phyloP scores from a whole-genome alignment of 306 rosid species.

The Vicia faba region DNA sequence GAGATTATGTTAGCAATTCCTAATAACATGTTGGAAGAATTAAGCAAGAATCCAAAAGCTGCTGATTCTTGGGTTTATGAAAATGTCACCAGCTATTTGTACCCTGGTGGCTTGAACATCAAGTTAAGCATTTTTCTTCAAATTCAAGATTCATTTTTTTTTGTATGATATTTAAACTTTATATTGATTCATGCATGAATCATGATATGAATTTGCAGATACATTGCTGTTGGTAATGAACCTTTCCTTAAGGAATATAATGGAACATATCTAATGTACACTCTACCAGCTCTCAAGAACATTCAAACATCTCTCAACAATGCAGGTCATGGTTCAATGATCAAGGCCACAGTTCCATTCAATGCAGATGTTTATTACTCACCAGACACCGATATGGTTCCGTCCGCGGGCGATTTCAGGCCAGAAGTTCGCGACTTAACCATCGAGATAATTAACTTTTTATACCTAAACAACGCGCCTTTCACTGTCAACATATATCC shows the following conservation, averaged over 20 bases:
- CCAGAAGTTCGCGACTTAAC: constrained; percentile 64
- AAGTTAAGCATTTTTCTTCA: constrained; percentile 58
- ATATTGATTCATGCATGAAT: not conserved
- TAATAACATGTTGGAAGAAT: constrained; percentile 65
- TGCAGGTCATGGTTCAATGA: constrained; percentile 61
- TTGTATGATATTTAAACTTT: not conserved
- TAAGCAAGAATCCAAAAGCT: constrained; percentile 59
- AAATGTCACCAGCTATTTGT: constrained; percentile 72
- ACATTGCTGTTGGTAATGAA: constrained; percentile 91
- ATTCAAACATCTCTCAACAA: constrained; percentile 71
- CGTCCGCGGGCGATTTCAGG: constrained; percentile 89
- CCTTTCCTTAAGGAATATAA: constrained; percentile 86
- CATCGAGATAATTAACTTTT: constrained; percentile 61
- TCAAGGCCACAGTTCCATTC: constrained; percentile 91
- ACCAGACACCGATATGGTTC: constrained; percentile 76
- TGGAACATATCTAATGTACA: constrained; percentile 58
- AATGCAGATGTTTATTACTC: constrained; percentile 88
- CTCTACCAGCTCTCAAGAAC: constrained; percentile 82
- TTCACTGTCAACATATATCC: constrained; percentile 88
- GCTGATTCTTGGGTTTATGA: constrained; percentile 90
- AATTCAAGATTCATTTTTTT: not conserved
- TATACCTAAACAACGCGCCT: constrained; percentile 64
- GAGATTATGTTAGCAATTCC: constrained; percentile 92
- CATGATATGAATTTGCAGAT: constrained; percentile 55
- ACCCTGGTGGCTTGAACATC: constrained; percentile 84